These are phyloP conservation scores for Sinapis alba DNA, from an alignment of 441 rosid genomes.

Conservation along the genomic window DNA sequence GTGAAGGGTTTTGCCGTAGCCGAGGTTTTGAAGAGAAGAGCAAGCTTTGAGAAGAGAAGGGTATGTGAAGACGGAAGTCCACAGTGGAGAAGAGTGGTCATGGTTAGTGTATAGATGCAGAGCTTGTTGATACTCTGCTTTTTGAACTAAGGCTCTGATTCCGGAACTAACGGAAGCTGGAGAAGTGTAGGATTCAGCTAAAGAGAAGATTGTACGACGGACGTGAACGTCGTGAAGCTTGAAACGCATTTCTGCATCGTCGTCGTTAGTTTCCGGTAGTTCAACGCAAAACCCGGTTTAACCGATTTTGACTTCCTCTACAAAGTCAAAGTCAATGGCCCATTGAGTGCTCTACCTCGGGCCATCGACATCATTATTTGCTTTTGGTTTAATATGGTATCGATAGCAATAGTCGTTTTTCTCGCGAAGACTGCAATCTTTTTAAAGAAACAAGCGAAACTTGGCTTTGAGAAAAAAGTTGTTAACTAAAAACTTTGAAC, in stretches of 20 bases:
- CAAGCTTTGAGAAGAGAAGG: constrained; percentile 87
- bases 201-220: constrained; percentile 40
- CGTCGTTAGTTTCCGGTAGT: not conserved
- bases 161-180: constrained; percentile 36
- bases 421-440: too few relatives aligned
- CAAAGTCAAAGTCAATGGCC: not conserved
- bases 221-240: constrained; percentile 30
- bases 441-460: too few relatives aligned
- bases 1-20: constrained; percentile 62
- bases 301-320: not conserved
- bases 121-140: constrained; percentile 51
- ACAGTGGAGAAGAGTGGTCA: constrained; percentile 40
- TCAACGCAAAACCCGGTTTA: constrained; percentile 4
- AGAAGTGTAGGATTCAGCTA: constrained; percentile 26
- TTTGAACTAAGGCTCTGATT: constrained; percentile 54
- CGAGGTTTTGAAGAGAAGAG: constrained; percentile 52
- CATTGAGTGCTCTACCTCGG: too few relatives aligned
- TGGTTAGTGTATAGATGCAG: constrained; percentile 51
- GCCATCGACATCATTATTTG: too few relatives aligned
- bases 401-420: too few relatives aligned
- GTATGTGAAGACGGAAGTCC: constrained; percentile 51
- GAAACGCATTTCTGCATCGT: constrained; percentile 47
- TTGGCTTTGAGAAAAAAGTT: too few relatives aligned
- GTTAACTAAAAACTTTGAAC: too few relatives aligned
- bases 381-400: too few relatives aligned